Evolutionary conservation across 75 land plant species (phyloP), one percentile per base, ranked within the genome.

Genomic region (Selaginella moellendorffii): DNA sequence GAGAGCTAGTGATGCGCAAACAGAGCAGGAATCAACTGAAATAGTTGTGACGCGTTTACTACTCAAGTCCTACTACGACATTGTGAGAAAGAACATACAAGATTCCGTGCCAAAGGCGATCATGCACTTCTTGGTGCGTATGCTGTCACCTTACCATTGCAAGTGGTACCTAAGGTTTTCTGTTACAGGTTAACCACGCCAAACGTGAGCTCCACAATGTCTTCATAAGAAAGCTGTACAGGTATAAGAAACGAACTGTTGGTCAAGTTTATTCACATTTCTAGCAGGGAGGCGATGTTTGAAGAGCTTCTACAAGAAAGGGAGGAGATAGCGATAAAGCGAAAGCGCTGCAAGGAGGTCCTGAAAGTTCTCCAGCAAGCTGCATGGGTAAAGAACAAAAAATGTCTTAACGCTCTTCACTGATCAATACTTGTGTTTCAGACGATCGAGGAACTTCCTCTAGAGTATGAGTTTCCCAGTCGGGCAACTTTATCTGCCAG

Each of bases 101-200:
- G 97, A 88, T 65, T 82, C 79, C 46, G 87, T 92, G 22, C 97
- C 97, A 20, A 92, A 92, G 71, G 85, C 97, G 56, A 85, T 92
- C 31, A 92, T 92, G 95, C 97, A 92, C 54, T 92, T 92, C 62
- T 67, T 92, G 96, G 97, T 92, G 78, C 68, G 36, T 66, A 26
- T n/a, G 1, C 63, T 0, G 29, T 46, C n/a, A n/a, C n/a, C n/a
- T n/a, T n/a, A n/a, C n/a, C n/a, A n/a, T n/a, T n/a, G n/a, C n/a
- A n/a, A n/a, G n/a, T n/a, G n/a, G n/a, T n/a, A n/a, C n/a, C n/a
- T n/a, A n/a, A n/a, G n/a, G n/a, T n/a, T n/a, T n/a, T n/a, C n/a
- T 28, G 18, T 60, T 21, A 2, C 72, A 90, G 97, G 97, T 90
- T 5, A 87, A 90, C 63, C 80, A 84, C 73, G 64, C 85, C 1